Base-by-base conservation (phyloP, 768 basidiomycete genomes). In the Lactarius vividus region DNA sequence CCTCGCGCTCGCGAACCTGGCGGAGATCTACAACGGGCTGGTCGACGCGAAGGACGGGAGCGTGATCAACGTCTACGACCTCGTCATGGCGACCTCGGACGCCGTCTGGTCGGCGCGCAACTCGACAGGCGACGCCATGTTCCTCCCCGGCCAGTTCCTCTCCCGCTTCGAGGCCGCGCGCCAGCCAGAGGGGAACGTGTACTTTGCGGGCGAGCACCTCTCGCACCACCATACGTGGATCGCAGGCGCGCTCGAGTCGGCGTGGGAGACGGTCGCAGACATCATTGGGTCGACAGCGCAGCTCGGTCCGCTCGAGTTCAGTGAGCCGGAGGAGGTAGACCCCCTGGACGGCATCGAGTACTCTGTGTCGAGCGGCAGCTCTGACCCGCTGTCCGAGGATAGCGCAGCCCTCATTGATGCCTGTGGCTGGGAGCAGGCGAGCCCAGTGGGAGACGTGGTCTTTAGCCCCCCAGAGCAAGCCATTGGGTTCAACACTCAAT, bases 221-320 rank as follows among this genome's bases (percentile, higher is more conserved):
- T 72, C 72, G 10, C 69, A 63, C n/a, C 74, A 75, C 49, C 73
- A 74, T 35, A 73, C 73, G 1, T 74, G 73, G 73, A 75, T 74
- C 53, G 64, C 74, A 7, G 73, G 73, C 13, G 74, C 73, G 35
- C 55, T 72, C 28, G 71, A 62, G 54, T 70, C 69, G 1, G 63
- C 69, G 31, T 64, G 52, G 55, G 59, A 65, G 52, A 65, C 69
- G 18, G 57, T 63, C 7, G 61, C 42, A 18, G 37, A 28, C 11
- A 60, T 69, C 28, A 53, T 68, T 37, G 66, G 69, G 23, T 40
- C 61, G 11, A 52, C 33, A 6, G 29, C 33, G 15, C 59, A 57
- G n/a, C 63, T 65, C 4, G n/a, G 61, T 11, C 35, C 65, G 35
- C 35, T 35, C 6, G 54, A 49, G 33, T 26, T 28, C 59, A 18